A percentile compares a stretch with the other conserved stretches of the same genome.
These are phyloP conservation scores for Gracilaria caudata DNA, from an alignment of 23 red algal genomes.

Conservation along the genomic window DNA sequence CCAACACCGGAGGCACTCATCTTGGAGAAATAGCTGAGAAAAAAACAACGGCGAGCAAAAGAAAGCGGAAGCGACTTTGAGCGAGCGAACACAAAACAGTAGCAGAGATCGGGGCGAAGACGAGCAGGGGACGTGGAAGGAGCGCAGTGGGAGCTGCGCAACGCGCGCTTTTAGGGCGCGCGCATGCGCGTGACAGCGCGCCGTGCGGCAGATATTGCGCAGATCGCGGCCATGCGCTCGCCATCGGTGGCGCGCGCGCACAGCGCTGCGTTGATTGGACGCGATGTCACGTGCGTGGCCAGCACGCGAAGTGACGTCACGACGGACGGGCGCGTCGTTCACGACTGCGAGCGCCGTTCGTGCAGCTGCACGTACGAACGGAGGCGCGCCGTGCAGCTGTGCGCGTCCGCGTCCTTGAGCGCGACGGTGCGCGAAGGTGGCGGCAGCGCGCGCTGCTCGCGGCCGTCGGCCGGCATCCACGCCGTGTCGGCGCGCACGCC, in stretches of 20 bases:
- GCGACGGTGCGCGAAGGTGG: neutral
- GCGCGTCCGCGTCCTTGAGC: constrained; percentile 1
- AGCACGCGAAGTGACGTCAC: neutral
- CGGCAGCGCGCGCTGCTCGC: constrained; percentile 7
- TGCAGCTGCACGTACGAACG: neutral
- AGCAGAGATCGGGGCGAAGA: neutral
- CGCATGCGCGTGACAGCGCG: neutral
- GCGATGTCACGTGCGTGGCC: neutral
- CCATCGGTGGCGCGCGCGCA: too few species aligned
- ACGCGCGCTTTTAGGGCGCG: neutral
- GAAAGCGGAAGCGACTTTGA: neutral
- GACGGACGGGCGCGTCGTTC: neutral
- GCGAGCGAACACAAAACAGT: neutral
- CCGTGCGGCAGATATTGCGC: neutral
- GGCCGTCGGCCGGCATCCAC: constrained; percentile 31
- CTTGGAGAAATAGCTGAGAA: neutral
- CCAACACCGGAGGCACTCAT: constrained; percentile 1
- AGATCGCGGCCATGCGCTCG: neutral
- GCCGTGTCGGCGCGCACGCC: constrained; percentile 13
- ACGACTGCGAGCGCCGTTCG: neutral
- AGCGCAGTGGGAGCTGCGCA: neutral
- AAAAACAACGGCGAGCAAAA: neutral
- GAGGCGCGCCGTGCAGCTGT: neutral
- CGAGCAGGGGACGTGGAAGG: neutral
- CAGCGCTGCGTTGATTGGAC: neutral